These are phyloP conservation scores for Russula compacta DNA, from an alignment of 768 basidiomycete genomes.

Conservation along the genomic window DNA sequence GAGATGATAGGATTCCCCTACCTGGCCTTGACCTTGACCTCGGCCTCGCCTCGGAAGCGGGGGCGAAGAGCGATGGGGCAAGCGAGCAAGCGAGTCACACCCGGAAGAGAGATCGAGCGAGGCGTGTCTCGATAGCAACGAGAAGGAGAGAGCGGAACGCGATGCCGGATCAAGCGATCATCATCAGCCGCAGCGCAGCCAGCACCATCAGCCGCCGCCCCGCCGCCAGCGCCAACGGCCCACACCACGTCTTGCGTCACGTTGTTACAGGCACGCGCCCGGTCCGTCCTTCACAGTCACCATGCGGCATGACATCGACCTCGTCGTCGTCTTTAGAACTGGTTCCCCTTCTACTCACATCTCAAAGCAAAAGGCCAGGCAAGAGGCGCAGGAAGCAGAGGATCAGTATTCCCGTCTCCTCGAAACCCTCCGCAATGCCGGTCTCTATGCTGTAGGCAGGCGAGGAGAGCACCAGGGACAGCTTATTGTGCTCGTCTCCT, in stretches of 20 bases:
- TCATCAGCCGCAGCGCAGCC: too few relatives aligned
- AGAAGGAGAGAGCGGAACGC: too few relatives aligned
- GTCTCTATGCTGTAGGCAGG: conserved; percentile 63
- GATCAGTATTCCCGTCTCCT: conserved; percentile 61
- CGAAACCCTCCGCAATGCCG: conserved; percentile 48
- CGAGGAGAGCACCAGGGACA: conserved; percentile 71
- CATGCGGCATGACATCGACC: conserved; percentile 55
- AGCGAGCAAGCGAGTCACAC: too few relatives aligned
- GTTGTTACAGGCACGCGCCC: conserved; percentile 4
- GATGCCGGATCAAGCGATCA: too few relatives aligned
- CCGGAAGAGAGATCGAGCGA: too few relatives aligned
- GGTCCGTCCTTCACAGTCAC: neutral
- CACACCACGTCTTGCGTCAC: too few relatives aligned
- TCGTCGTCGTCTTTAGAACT: conserved; percentile 64
- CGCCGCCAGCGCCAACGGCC: neutral
- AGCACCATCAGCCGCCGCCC: too few relatives aligned
- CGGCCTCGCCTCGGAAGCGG: too few relatives aligned
- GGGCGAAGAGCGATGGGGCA: too few relatives aligned
- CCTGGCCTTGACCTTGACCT: too few relatives aligned
- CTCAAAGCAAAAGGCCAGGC: conserved; percentile 53
- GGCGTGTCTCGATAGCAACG: too few relatives aligned
- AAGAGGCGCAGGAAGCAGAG: conserved; percentile 55
- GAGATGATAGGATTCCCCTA: too few relatives aligned
- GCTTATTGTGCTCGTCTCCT: conserved; percentile 66
- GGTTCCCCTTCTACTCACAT: conserved; percentile 32